Base-by-base conservation (phyloP, 306 rosid species). In the Biancaea sappan region DNA sequence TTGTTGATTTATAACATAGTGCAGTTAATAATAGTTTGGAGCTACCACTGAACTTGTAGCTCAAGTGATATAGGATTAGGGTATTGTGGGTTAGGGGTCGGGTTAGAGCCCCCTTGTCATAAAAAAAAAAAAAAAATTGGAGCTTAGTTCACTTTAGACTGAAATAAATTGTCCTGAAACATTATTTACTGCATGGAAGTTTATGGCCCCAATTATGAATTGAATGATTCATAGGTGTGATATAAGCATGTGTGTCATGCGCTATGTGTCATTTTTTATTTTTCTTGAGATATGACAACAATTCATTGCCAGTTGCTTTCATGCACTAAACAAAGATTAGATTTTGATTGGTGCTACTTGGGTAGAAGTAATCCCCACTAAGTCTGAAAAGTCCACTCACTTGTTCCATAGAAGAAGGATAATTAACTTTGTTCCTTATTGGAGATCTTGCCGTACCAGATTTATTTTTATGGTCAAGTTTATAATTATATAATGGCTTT, bases 401-500 rank as follows among this genome's bases (percentile, higher is more conserved):
- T 60, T 62, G 52, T 69, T 56, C 58, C 9, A 13, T 52, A 53
- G 58, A 65, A 51, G 57, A 71, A 22, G 31, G 44, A 47, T 21
- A 18, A 14, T 24, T 41, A 41, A 13, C 61, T 74, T 69, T 40
- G 56, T 65, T 81, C 35, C 50, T 69, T 54, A 35, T 35, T 22
- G 46, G 28, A 31, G 61, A 25, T 53, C 22, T 62, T 71, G 34
- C 63, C 41, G 2, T 37, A 28, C 37, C 38, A 69, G 15, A 67
- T 9, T 29, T 62, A 11, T 35, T 35, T 75, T 46, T 70, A 64
- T 18, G 53, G 31, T 76, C 28, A 73, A 74, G 59, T 28, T 38
- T 75, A 54, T 71, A 35, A 71, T 64, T 28, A 47, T 75, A 54
- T 71, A 35, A 71, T 64, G 74, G 62, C 73, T 80, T 82, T 18